These are phyloP conservation scores for Esteya vermicola DNA, from an alignment of 2,329 filamentous ascomycete genomes.

Conservation along the genomic window DNA sequence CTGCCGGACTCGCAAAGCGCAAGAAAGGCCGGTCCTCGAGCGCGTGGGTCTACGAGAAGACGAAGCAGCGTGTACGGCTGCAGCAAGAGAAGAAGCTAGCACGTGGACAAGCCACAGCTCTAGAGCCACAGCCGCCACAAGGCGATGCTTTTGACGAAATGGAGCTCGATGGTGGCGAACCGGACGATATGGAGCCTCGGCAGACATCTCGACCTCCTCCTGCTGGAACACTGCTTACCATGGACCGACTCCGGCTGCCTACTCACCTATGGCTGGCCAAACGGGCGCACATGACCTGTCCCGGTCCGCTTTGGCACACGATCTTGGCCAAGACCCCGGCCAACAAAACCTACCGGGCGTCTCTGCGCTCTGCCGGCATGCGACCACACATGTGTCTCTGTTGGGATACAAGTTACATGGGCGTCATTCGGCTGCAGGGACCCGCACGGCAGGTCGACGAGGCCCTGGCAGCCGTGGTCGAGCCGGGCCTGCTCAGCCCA, in stretches of 20 bases:
- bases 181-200: no score
- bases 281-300: slow-evolving; percentile 72
- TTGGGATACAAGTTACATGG: slow-evolving; percentile 93
- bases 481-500: slow-evolving; percentile 5
- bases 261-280: slow-evolving; percentile 94
- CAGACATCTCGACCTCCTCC: no score
- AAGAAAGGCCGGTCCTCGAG: slow-evolving; percentile 20
- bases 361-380: slow-evolving; percentile 63
- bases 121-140: no score
- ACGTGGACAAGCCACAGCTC: slow-evolving; percentile 3
- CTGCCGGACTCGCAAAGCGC: slow-evolving; percentile 43
- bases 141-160: slow-evolving; percentile 8
- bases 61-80: slow-evolving; percentile 17
- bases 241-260: slow-evolving; percentile 84
- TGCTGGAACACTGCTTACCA: slow-evolving; percentile 65
- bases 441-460: background rate
- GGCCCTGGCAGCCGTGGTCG: slow-evolving; percentile 7
- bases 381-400: slow-evolving; percentile 54
- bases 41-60: slow-evolving; percentile 10
- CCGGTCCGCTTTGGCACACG: slow-evolving; percentile 78
- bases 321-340: slow-evolving; percentile 73
- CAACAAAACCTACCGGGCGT: slow-evolving; percentile 78
- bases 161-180: slow-evolving; percentile 3
- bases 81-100: slow-evolving; percentile 8
- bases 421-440: slow-evolving; percentile 69